Evolutionary conservation across 2,329 filamentous ascomycete genomes (phyloP), one percentile per base, ranked within the genome.

Genomic region (Colletotrichum sp.): DNA sequence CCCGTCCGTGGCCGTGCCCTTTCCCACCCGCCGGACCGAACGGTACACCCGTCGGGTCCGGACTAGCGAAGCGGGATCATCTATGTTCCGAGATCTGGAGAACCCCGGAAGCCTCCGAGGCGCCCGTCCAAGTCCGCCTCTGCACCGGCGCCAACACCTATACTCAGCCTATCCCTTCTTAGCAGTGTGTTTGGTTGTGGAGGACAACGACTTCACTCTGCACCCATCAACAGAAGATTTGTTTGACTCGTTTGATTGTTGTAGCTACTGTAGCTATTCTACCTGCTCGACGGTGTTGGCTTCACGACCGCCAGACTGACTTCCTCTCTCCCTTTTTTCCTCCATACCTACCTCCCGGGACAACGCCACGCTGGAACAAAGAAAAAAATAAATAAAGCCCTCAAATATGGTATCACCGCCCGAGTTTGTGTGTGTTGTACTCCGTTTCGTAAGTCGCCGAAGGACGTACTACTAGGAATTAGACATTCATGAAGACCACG

Each of bases 401-500:
- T 71, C 74, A 76, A 74, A 71, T 71, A 75, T 75, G 74, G 74
- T 76, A 76, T 76, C 74, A 71, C 74, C 74, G 74, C 74, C 74
- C 63, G 48, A 75, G 72, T 52, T 52, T 52, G 44, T 52, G n/a
- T 52, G 39, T 48, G 39, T 75, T 48, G 28, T 74, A 75, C 71
- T 68, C 66, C 55, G 52, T 39, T 15, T 61, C 64, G 72, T 52
- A 22, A 22, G 44, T 71, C 55, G 30, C 15, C n/a, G 44, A 36
- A 69, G 55, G 36, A 66, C 71, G 36, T 65, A 75, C 69, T 75
- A 75, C 69, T 75, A 75, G 72, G 65, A 76, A 76, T 75, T 75
- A 76, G 55, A 75, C 74, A 75, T 76, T 76, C 74, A 71, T 76
- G 61, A 75, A 36, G 72, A 76, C 74, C 74, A 63, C 72, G 71